phyloP scores from a whole-genome alignment of 257 asterid genomes.

The Lycium ferocissimum region DNA sequence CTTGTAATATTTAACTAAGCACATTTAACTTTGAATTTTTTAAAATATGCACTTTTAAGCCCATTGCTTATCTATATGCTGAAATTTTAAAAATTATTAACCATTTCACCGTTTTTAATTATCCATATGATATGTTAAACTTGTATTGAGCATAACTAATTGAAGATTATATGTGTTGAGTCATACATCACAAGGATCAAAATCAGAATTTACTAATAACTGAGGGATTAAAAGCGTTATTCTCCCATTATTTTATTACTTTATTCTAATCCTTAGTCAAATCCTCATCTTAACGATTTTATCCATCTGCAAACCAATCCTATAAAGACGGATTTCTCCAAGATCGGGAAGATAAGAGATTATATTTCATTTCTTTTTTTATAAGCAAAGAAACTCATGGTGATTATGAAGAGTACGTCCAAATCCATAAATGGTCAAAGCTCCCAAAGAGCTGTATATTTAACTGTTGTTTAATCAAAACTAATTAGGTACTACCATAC shows the following conservation, averaged over 20 bases:
- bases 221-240: too few relatives aligned
- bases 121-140: too few relatives aligned
- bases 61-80: too few relatives aligned
- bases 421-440: background rate
- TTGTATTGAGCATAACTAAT: too few relatives aligned
- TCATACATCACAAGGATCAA: too few relatives aligned
- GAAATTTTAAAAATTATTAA: too few relatives aligned
- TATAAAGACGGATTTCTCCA: background rate
- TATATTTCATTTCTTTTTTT: background rate
- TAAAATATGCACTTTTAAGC: too few relatives aligned
- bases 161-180: too few relatives aligned
- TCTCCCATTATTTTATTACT: background rate
- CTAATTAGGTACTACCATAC: background rate
- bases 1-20: too few relatives aligned
- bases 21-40: too few relatives aligned
- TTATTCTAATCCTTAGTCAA: conserved; percentile 9
- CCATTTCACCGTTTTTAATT: too few relatives aligned
- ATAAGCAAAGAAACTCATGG: background rate
- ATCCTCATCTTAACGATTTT: background rate
- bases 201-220: too few relatives aligned
- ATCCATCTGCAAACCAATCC: background rate
- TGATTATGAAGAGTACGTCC: conserved; percentile 6
- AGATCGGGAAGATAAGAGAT: background rate
- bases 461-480: background rate
- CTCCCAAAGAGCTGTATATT: background rate